These are phyloP conservation scores for Fraxinus nigra DNA, from an alignment of 305 asterid genomes.

Conservation along the genomic window DNA sequence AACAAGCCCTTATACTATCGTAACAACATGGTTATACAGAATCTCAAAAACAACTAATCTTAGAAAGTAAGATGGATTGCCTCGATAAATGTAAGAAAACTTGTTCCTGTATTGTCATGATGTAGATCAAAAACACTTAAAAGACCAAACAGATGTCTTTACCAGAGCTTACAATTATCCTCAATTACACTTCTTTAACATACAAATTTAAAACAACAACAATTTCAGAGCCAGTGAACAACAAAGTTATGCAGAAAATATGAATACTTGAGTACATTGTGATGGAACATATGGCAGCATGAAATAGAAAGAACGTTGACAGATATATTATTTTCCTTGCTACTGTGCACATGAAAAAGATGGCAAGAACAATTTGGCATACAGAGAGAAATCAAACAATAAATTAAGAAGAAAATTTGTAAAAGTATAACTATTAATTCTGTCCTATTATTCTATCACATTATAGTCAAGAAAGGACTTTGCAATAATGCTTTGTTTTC, in stretches of 20 bases:
- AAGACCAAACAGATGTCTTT: background rate
- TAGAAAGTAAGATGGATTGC: constrained; percentile 1
- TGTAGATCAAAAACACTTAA: background rate
- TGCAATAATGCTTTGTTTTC: background rate
- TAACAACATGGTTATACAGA: constrained; percentile 14
- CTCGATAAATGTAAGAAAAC: background rate
- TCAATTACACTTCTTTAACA: background rate
- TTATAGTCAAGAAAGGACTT: background rate
- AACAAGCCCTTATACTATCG: background rate
- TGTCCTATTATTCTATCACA: background rate
- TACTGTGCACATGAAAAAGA: background rate
- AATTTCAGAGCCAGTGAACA: background rate
- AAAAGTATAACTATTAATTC: background rate
- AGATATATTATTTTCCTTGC: background rate
- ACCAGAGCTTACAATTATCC: background rate
- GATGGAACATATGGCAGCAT: background rate
- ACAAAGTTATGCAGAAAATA: background rate
- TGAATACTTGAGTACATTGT: background rate
- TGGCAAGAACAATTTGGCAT: background rate
- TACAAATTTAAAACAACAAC: background rate
- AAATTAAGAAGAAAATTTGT: background rate
- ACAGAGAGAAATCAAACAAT: background rate
- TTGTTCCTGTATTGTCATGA: background rate
- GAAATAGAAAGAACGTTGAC: background rate
- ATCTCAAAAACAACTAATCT: constrained; percentile 10